Evolutionary conservation across 768 basidiomycete species (phyloP).

Genomic region (Russula sp.): DNA sequence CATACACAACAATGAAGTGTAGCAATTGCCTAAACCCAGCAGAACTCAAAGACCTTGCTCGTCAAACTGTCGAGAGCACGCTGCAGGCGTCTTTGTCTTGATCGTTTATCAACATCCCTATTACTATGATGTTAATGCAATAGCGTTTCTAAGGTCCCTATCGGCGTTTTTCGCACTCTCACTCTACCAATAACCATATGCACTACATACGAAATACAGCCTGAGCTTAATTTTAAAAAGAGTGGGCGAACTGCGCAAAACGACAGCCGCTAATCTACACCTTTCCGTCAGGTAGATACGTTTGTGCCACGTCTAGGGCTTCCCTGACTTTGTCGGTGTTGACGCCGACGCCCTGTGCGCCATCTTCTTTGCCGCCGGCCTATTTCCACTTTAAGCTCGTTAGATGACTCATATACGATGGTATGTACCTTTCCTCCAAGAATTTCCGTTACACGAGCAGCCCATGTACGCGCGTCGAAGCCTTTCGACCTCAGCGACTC

Average conservation of each 20-base stretch:
- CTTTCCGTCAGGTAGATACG: slow-evolving; percentile 23
- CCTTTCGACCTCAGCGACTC: slow-evolving; percentile 58
- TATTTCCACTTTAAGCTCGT: slow-evolving; percentile 34
- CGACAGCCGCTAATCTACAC: slow-evolving; percentile 4
- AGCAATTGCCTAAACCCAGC: too few species aligned
- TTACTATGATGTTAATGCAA: too few species aligned
- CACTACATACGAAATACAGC: neutral
- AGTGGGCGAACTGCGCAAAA: too few species aligned
- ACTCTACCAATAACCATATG: neutral
- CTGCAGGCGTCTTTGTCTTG: too few species aligned
- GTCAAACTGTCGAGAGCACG: too few species aligned
- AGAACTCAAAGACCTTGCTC: too few species aligned
- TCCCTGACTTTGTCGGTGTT: slow-evolving; percentile 61
- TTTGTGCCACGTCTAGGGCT: slow-evolving; percentile 57
- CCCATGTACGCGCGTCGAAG: slow-evolving; percentile 88
- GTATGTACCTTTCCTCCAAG: slow-evolving; percentile 85
- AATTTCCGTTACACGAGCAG: slow-evolving; percentile 67
- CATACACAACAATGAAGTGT: too few species aligned
- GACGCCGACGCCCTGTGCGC: slow-evolving; percentile 83
- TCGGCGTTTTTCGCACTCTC: neutral
- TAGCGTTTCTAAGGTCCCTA: too few species aligned
- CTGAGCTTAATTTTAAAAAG: too few species aligned
- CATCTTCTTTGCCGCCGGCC: slow-evolving; percentile 96
- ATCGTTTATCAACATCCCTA: too few species aligned
- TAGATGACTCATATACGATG: neutral